Evolutionary conservation across 768 basidiomycete genomes (phyloP).

Genomic region (Collybia sordida): DNA sequence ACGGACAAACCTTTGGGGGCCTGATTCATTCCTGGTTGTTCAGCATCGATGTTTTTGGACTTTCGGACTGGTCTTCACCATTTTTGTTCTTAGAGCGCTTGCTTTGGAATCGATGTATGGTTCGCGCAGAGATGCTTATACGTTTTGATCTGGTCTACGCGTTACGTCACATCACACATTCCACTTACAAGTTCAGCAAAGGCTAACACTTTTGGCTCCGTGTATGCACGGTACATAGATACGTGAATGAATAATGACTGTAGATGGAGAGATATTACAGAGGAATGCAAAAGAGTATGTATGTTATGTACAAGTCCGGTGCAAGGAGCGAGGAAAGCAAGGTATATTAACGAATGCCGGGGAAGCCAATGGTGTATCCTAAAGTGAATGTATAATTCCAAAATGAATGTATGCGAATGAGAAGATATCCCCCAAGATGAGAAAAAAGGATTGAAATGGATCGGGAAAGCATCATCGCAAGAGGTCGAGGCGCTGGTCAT

Average conservation of each 20-base stretch:
- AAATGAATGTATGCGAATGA: conserved; percentile 3
- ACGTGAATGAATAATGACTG: conserved; percentile 10
- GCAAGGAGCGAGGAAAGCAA: conserved; percentile 15
- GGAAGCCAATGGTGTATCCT: conserved; percentile 1
- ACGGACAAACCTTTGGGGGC: conserved; percentile 83
- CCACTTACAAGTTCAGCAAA: background rate
- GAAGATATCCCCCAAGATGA: conserved; percentile 1
- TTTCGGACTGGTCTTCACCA: too few species aligned
- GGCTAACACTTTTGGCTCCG: conserved; percentile 2
- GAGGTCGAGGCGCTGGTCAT: conserved; percentile 66
- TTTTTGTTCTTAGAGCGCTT: too few species aligned
- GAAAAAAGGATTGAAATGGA: conserved; percentile 3
- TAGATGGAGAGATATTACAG: conserved; percentile 3
- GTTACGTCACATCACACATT: too few species aligned
- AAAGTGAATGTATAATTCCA: conserved; percentile 1
- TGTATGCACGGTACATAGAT: conserved; percentile 12
- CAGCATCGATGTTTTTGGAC: too few species aligned
- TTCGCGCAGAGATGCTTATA: too few species aligned
- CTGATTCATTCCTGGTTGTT: conserved; percentile 25
- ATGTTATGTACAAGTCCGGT: conserved; percentile 21
- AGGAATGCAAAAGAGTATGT: conserved; percentile 7
- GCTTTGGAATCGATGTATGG: too few species aligned
- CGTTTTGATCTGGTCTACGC: too few species aligned
- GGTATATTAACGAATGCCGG: conserved; percentile 5
- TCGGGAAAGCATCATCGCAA: conserved; percentile 36